Percentiles rank a stretch among this genome's conserved stretches.
Evolutionary conservation across 257 asterid genomes (phyloP).

Genomic region (Solanum bulbocastanum): DNA sequence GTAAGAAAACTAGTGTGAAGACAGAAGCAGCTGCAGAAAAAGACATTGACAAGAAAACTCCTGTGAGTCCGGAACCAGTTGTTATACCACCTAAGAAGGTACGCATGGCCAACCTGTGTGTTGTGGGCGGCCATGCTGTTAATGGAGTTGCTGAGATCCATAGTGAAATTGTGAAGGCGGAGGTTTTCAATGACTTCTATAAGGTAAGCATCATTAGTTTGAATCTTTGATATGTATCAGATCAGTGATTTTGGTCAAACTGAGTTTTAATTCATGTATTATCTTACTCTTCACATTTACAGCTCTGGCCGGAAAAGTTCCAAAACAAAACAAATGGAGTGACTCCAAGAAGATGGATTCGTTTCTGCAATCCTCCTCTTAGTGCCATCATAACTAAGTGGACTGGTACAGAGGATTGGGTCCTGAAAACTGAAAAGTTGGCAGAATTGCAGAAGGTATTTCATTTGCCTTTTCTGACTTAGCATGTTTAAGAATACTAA

Average conservation of each 20-base stretch:
- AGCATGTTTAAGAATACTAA: background rate
- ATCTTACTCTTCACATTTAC: constrained; percentile 8
- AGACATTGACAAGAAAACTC: constrained; percentile 14
- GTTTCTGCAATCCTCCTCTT: constrained; percentile 66
- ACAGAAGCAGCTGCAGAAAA: constrained; percentile 19
- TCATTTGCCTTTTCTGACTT: background rate
- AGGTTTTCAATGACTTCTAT: constrained; percentile 69
- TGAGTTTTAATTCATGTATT: background rate
- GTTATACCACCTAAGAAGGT: constrained; percentile 52
- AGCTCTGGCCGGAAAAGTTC: constrained; percentile 84
- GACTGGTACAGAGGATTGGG: constrained; percentile 69
- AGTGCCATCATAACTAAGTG: constrained; percentile 63
- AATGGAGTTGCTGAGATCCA: constrained; percentile 90
- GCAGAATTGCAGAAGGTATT: constrained; percentile 64
- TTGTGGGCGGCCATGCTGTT: constrained; percentile 82
- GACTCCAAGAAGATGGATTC: constrained; percentile 86
- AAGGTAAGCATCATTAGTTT: constrained; percentile 30
- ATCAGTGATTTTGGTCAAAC: background rate
- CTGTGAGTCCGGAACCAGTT: constrained; percentile 19
- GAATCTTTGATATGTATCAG: background rate
- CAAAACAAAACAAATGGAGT: constrained; percentile 88
- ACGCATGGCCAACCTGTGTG: constrained; percentile 82
- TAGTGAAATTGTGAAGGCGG: constrained; percentile 71
- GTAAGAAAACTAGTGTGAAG: background rate
- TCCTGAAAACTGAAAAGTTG: constrained; percentile 56